Conservation (phyloP, 768 basidiomycete genomes). For the Tylopilus intermedius region DNA sequence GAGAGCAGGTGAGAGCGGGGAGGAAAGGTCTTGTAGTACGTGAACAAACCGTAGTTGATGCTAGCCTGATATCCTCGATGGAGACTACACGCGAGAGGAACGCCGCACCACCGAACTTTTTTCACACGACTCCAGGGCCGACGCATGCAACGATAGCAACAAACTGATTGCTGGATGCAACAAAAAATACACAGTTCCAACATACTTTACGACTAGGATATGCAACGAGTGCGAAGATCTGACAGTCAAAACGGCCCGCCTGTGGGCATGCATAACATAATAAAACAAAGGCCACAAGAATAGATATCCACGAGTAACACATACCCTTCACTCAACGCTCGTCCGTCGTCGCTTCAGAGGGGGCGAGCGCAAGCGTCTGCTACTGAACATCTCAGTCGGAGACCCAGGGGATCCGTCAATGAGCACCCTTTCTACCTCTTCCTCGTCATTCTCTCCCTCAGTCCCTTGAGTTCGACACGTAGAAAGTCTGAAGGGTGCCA, state of each 20-base stretch:
- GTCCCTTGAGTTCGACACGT: constrained; percentile 30
- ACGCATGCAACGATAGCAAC: not conserved
- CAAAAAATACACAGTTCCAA: constrained; percentile 28
- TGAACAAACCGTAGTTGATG: constrained; percentile 23
- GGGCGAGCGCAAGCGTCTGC: constrained; percentile 28
- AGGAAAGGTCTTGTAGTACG: constrained; percentile 6
- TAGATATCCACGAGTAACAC: constrained; percentile 24
- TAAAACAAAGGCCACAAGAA: constrained; percentile 13
- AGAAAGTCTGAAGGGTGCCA: constrained; percentile 52
- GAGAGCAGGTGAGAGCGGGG: not conserved
- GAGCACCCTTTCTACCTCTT: constrained; percentile 32
- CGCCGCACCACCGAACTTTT: constrained; percentile 15
- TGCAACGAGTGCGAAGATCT: constrained; percentile 11
- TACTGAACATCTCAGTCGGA: constrained; percentile 19
- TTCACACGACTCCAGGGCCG: constrained; percentile 19
- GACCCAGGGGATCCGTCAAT: constrained; percentile 19
- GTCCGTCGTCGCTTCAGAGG: constrained; percentile 52
- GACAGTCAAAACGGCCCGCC: constrained; percentile 2
- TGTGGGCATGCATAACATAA: constrained; percentile 10
- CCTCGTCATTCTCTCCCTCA: constrained; percentile 27
- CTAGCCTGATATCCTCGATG: constrained; percentile 28
- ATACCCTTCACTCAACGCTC: constrained; percentile 16
- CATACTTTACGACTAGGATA: constrained; percentile 33
- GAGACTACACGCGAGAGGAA: constrained; percentile 15
- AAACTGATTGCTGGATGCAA: constrained; percentile 1